Percentiles rank a stretch among this genome's conserved stretches.
These are phyloP conservation scores for Geranium incanum DNA, from an alignment of 441 rosid species.

Conservation along the genomic window DNA sequence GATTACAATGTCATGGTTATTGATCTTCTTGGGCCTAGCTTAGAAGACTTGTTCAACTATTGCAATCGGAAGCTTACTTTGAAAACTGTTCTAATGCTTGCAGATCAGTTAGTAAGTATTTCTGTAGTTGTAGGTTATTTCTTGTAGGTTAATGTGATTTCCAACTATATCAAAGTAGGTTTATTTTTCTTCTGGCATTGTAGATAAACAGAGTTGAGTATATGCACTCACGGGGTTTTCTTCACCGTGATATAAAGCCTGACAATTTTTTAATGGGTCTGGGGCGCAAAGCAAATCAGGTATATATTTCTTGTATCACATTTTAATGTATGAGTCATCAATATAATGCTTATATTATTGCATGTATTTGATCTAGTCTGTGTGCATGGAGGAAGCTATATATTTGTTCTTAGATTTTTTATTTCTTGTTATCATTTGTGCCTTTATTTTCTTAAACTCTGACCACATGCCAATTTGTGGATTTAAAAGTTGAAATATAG, in stretches of 20 bases:
- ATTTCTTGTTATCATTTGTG: no score
- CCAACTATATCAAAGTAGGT: no score
- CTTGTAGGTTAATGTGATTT: no score
- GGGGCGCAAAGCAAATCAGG: conserved; percentile 99
- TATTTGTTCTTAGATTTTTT: no score
- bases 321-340: no score
- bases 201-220: conserved; percentile 95
- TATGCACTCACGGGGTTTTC: conserved; percentile 97
- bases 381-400: no score
- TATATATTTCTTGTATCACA: conserved; percentile 17
- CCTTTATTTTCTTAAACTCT: no score
- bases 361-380: no score
- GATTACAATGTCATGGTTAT: conserved; percentile 91
- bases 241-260: conserved; percentile 98
- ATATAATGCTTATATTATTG: not conserved
- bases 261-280: conserved; percentile 97
- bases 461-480: no score
- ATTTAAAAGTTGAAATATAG: no score
- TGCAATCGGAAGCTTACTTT: conserved; percentile 81
- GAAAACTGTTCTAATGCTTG: conserved; percentile 96
- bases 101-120: conserved; percentile 80
- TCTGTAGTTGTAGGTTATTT: not conserved
- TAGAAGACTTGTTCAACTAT: conserved; percentile 93
- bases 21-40: conserved; percentile 95
- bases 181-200: not conserved